Conservation (phyloP, 306 rosid genomes). For the Medicago lupulina region DNA sequence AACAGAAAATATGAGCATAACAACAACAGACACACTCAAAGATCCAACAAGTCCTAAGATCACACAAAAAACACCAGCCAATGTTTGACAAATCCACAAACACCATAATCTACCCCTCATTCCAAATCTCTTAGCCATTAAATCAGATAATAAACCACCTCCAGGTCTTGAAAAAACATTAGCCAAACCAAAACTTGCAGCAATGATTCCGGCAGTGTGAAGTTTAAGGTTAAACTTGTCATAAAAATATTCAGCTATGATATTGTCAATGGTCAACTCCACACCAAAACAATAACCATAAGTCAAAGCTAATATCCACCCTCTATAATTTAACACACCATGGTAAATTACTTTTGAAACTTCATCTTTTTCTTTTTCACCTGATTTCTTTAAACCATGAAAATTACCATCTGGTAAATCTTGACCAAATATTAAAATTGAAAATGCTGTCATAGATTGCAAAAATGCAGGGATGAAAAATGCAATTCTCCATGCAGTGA, state of each 20-base stretch:
- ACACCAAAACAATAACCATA: conserved; percentile 93
- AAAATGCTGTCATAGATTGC: conserved; percentile 71
- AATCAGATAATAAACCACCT: conserved; percentile 76
- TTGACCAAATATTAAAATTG: conserved; percentile 60
- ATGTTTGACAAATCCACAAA: conserved; percentile 68
- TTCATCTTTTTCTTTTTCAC: conserved; percentile 68
- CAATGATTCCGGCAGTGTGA: conserved; percentile 76
- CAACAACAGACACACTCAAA: conserved; percentile 58
- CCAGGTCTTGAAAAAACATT: conserved; percentile 73
- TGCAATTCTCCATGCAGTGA: conserved; percentile 87
- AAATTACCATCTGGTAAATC: conserved; percentile 86
- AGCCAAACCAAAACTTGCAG: conserved; percentile 83
- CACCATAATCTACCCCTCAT: conserved; percentile 93
- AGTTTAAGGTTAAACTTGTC: conserved; percentile 76
- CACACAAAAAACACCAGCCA: conserved; percentile 76
- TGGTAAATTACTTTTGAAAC: conserved; percentile 55
- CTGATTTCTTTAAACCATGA: conserved; percentile 55
- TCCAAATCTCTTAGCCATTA: conserved; percentile 64
- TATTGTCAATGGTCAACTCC: conserved; percentile 77
- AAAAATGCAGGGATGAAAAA: conserved; percentile 77
- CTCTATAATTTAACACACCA: conserved; percentile 75
- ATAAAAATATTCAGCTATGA: conserved; percentile 81
- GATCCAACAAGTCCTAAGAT: conserved; percentile 62
- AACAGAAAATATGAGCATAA: conserved; percentile 77
- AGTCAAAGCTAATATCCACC: conserved; percentile 82